Evolutionary conservation across 345 rosid species (phyloP), one percentile per base, ranked within the genome.

Genomic region (Euclidium syriacum): DNA sequence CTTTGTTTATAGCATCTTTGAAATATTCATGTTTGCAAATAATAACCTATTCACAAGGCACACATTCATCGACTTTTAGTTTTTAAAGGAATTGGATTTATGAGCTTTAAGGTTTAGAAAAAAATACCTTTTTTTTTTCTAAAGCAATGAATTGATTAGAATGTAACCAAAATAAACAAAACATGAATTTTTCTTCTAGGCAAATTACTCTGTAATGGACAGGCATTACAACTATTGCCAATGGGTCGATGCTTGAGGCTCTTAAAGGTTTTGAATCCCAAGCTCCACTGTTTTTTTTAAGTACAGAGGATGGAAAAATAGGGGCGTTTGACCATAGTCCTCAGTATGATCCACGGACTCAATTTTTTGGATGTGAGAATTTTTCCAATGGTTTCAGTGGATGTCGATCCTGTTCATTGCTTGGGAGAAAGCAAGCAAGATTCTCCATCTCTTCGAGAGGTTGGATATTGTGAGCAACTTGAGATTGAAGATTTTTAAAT

Each of bases 161-260:
- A 35, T 49, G 36, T 16, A 26, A 7, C 35, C 26, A 27, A 15
- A 2, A 48, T 11, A 6, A 23, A 39, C n/a, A n/a, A n/a, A n/a
- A n/a, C n/a, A n/a, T 44, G 22, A 7, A 4, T 51, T 19, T 17
- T n/a, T n/a, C n/a, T 74, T 72, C 20, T 78, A 83, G 90, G 74
- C 53, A 54, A 52, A 49, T 50, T 64, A 51, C 24, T 63, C 46
- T 41, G 12, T 71, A 23, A 39, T 34, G n/a, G 74, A 74, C 57
- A 68, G 43, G 52, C 40, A 57, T 30, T 29, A 35, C 22, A 23
- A 19, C 38, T 38, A 7, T 55, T 48, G 58, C 55, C 36, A 72
- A 48, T 43, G 63, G 73, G 18, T 52, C 49, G 34, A 64, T 58
- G 63, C 54, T 27, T 30, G 70, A 39, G 67, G 38, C 77, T 5